phyloP scores from a whole-genome alignment of 192 early-diverging fungal genomes.

The Kappamyces sp. region DNA sequence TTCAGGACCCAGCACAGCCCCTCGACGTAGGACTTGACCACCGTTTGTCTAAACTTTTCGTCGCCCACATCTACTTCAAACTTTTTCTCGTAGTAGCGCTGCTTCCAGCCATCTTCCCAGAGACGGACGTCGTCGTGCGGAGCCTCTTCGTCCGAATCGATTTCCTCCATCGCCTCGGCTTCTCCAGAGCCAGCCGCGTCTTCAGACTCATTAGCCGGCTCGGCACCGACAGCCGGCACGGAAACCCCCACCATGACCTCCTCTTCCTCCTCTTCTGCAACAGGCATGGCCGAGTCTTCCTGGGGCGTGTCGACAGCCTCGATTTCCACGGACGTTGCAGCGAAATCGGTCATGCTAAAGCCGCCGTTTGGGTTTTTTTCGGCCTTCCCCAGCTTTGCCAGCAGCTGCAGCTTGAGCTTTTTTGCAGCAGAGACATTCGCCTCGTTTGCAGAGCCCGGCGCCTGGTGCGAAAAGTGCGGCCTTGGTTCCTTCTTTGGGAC shows the following conservation, averaged over 20 bases:
- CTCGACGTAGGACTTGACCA: conserved; percentile 74
- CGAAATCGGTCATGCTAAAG: conserved; percentile 13
- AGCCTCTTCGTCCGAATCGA: conserved; percentile 39
- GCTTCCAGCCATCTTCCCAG: conserved; percentile 72
- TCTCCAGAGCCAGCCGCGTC: conserved; percentile 17
- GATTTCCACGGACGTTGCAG: background rate
- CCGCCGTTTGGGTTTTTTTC: conserved; percentile 14
- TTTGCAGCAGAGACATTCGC: conserved; percentile 13
- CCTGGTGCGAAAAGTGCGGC: conserved; percentile 4
- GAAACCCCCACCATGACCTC: conserved; percentile 30
- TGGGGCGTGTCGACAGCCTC: background rate
- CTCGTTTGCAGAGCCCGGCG: background rate
- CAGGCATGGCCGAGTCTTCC: background rate
- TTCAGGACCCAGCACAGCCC: conserved; percentile 96
- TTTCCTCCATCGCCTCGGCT: conserved; percentile 17
- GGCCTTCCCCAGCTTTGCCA: background rate
- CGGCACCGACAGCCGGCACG: conserved; percentile 30
- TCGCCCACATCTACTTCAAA: conserved; percentile 59
- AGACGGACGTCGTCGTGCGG: conserved; percentile 60
- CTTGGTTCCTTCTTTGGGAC: conserved; percentile 1
- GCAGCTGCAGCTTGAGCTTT: conserved; percentile 11
- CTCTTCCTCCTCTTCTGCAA: conserved; percentile 38
- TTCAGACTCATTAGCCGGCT: conserved; percentile 17
- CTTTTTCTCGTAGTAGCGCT: conserved; percentile 72
- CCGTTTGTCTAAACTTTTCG: conserved; percentile 45